Percentiles rank a stretch among this genome's conserved stretches.
These are phyloP conservation scores for Caryocar brasiliense DNA, from an alignment of 441 rosid species.

Conservation along the genomic window DNA sequence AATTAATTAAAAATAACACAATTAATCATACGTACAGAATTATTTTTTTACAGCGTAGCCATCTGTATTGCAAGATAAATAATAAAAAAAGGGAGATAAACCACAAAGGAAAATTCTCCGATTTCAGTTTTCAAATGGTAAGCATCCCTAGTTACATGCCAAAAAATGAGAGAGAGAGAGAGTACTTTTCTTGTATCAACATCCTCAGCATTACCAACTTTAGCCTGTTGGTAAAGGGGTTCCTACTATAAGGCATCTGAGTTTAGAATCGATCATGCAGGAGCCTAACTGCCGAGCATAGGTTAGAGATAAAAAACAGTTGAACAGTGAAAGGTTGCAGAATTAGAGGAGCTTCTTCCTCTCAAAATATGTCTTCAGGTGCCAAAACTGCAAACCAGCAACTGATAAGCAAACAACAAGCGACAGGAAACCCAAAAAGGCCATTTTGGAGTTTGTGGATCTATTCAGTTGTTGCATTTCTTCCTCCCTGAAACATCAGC, in stretches of 20 bases:
- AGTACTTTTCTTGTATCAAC: too few species aligned
- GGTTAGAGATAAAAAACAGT: background rate
- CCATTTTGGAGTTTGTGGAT: slow-evolving; percentile 57
- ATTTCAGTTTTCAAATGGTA: background rate
- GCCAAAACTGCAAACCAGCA: slow-evolving; percentile 73
- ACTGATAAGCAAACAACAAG: slow-evolving; percentile 55
- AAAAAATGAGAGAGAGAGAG: background rate
- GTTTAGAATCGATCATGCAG: too few species aligned
- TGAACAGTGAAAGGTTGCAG: background rate
- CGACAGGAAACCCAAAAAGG: slow-evolving; percentile 37
- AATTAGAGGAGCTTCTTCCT: slow-evolving; percentile 69
- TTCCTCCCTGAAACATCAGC: slow-evolving; percentile 33
- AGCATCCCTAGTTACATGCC: background rate
- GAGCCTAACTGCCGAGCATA: background rate
- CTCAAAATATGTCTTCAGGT: slow-evolving; percentile 73
- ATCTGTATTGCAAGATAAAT: too few species aligned
- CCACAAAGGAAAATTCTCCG: too few species aligned
- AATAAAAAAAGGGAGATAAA: too few species aligned
- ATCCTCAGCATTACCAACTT: too few species aligned
- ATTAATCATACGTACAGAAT: too few species aligned
- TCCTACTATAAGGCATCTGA: too few species aligned
- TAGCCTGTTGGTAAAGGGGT: background rate
- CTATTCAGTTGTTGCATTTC: slow-evolving; percentile 71
- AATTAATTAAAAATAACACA: too few species aligned
- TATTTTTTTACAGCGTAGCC: too few species aligned